These are phyloP conservation scores for Yamadazyma trypodendri DNA, from an alignment of 1,139 yeast species.

Conservation along the genomic window DNA sequence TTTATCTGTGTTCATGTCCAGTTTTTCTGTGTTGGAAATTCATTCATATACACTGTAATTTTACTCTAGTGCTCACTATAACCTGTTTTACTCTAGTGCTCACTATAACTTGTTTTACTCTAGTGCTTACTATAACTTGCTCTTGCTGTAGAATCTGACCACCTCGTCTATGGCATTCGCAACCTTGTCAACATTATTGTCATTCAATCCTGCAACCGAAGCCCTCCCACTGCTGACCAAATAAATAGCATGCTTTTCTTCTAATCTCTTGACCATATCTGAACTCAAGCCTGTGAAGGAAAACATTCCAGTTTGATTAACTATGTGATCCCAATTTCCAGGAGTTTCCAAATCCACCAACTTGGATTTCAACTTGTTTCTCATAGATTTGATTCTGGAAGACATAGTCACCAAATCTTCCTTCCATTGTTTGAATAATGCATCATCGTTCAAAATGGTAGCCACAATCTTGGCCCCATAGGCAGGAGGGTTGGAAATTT, in stretches of 20 bases:
- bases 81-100: too few species aligned
- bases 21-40: too few species aligned
- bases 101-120: too few species aligned
- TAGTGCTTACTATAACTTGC: conserved; percentile 37
- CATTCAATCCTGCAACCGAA: conserved; percentile 90
- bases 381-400: conserved; percentile 76
- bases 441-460: conserved; percentile 63
- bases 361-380: conserved; percentile 60
- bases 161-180: conserved; percentile 84
- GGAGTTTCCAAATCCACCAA: conserved; percentile 72
- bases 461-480: conserved; percentile 94
- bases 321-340: conserved; percentile 92
- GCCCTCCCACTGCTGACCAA: conserved; percentile 86
- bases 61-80: too few species aligned
- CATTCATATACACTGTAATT: too few species aligned
- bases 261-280: conserved; percentile 79
- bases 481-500: conserved; percentile 92
- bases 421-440: conserved; percentile 78
- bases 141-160: conserved; percentile 43
- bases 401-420: conserved; percentile 86
- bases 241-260: conserved; percentile 74
- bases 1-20: too few species aligned
- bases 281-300: conserved; percentile 85
- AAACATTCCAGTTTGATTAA: conserved; percentile 93
- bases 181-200: conserved; percentile 72